A percentile compares a stretch with the other conserved stretches of the same genome.
Conservation (phyloP, 345 rosid species). For the Raphanus raphanistrum region DNA sequence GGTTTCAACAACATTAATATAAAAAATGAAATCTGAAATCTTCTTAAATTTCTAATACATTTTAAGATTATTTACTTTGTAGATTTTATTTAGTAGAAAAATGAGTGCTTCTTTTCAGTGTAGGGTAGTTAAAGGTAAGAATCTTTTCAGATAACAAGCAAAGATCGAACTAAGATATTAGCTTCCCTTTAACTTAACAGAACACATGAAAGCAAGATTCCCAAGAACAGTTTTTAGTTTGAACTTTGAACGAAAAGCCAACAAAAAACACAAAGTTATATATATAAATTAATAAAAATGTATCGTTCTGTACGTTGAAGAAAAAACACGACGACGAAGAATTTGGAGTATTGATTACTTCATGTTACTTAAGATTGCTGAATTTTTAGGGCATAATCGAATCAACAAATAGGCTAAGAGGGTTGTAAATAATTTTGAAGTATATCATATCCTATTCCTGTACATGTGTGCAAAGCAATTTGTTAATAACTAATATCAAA, state of each 20-base stretch:
- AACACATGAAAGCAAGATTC: conserved; percentile 36
- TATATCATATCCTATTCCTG: neutral
- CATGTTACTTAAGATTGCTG: conserved; percentile 21
- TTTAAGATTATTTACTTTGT: neutral
- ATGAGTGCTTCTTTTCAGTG: conserved; percentile 8
- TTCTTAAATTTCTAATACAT: neutral
- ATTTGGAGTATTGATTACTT: neutral
- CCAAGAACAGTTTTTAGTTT: conserved; percentile 30
- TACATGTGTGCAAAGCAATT: neutral
- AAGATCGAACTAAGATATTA: conserved; percentile 42
- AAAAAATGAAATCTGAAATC: no score
- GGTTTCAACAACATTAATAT: neutral
- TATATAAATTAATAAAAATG: conserved; percentile 6
- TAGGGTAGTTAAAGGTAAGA: conserved; percentile 24
- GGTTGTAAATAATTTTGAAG: neutral
- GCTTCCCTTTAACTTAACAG: conserved; percentile 38
- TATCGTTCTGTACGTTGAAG: neutral
- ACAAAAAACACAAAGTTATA: neutral
- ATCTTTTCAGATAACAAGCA: conserved; percentile 31
- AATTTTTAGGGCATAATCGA: conserved; percentile 11
- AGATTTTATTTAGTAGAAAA: neutral
- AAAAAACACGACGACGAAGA: conserved; percentile 26
- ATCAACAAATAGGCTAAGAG: conserved; percentile 8
- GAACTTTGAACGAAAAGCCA: conserved; percentile 32
- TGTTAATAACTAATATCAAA: neutral